Evolutionary conservation across 2,329 filamentous ascomycete genomes (phyloP).

Genomic region (Venturia oleaginea): DNA sequence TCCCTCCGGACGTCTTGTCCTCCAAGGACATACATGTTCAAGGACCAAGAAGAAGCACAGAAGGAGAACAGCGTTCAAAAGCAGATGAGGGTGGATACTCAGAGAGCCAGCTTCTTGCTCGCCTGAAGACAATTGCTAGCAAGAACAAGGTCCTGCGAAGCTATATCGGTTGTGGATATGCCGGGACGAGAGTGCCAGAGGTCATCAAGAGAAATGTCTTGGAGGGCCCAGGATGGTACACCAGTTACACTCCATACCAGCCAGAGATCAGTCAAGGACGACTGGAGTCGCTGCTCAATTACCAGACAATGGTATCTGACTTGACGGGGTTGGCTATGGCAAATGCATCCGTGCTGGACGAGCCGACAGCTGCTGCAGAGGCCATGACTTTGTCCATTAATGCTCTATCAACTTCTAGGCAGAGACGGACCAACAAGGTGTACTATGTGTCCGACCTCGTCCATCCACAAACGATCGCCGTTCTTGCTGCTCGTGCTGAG

Average conservation of each 20-base stretch:
- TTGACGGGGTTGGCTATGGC: conserved; percentile 79
- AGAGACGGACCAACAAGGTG: conserved; percentile 66
- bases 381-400: conserved; percentile 91
- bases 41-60: conserved; percentile 24
- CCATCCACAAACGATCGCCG: conserved; percentile 77
- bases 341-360: conserved; percentile 85
- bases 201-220: conserved; percentile 90
- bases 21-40: conserved; percentile 52
- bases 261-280: conserved; percentile 94
- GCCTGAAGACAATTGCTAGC: conserved; percentile 45
- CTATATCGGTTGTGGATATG: conserved; percentile 83
- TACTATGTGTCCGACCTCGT: conserved; percentile 76
- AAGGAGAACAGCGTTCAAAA: not conserved
- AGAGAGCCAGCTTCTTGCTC: conserved; percentile 51
- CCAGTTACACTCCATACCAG: conserved; percentile 95
- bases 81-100: conserved; percentile 37
- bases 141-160: conserved; percentile 55
- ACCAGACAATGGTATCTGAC: conserved; percentile 86
- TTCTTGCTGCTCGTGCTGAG: conserved; percentile 74
- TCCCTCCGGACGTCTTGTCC: conserved; percentile 71
- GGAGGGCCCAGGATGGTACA: conserved; percentile 94
- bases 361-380: conserved; percentile 86
- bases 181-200: conserved; percentile 73
- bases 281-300: conserved; percentile 86
- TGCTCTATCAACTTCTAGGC: conserved; percentile 58